Base-by-base conservation (phyloP, 2,329 filamentous ascomycete genomes). In the Cylindrodendrum hubeiense region DNA sequence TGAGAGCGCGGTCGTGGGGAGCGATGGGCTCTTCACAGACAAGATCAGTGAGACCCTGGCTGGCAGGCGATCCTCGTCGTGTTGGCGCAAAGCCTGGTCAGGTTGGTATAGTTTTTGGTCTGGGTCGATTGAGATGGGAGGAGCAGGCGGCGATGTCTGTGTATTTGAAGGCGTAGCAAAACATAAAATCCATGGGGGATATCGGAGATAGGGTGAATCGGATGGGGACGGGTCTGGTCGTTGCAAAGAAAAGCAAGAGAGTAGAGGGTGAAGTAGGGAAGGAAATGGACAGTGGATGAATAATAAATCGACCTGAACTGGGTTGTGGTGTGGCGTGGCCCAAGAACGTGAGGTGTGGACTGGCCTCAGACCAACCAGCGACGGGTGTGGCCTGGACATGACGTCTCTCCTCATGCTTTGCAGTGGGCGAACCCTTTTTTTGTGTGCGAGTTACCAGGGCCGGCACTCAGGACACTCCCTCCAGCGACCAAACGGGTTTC, bases 161-260 rank as follows among this genome's bases (percentile, higher is more conserved):
- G 41, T 49, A 57, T 72, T 70, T 68, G 47, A 67, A 71, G 56
- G 63, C 56, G 67, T 74, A 65, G 63, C 59, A 60, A 66, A 61
- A 53, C 67, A 71, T 71, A 72, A 73, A 73, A 67, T 75, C 71
- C 73, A 75, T 75, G 60, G 58, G 72, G 54, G 63, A 63, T 68
- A 58, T 67, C 56, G 63, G 46, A 60, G 52, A 59, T 62, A 10
- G 24, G 26, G n/a, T 30, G 26, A 28, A 60, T 33, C 28, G 50
- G 37, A 47, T 47, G 39, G 10, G 30, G 54, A 53, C 58, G 53
- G 60, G 37, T 49, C 26, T 63, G 59, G 68, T 66, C 60, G 39
- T 46, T 57, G 49, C 37, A 24, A 34, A 52, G 44, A 28, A 44
- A 19, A 46, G 46, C 30, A 52, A 46, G 39, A 26, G 33, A 39